Percentiles rank a stretch among this genome's conserved stretches.
These are phyloP conservation scores for Exophiala dermatitidis DNA, from an alignment of 2,329 filamentous ascomycete species.

Conservation along the genomic window DNA sequence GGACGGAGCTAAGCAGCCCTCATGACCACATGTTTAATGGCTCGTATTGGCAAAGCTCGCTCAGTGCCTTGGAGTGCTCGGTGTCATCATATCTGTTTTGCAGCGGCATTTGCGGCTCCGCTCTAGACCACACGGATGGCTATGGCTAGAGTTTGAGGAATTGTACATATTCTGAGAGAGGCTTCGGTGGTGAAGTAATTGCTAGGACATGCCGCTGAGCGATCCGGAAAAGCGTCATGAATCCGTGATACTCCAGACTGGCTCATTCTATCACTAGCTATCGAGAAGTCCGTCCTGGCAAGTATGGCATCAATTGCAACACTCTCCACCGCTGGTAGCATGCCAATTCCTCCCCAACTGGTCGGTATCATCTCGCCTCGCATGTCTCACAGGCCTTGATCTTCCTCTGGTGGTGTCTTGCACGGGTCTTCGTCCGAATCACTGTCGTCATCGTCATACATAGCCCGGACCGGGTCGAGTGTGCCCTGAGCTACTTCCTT, in stretches of 20 bases:
- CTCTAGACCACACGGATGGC: no score
- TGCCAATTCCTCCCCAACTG: neutral
- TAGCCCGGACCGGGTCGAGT: constrained; percentile 1
- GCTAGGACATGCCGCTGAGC: no score
- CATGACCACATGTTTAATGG: constrained; percentile 1
- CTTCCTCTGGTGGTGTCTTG: constrained; percentile 7
- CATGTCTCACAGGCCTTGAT: neutral
- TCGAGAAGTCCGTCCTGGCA: no score
- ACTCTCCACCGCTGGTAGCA: no score
- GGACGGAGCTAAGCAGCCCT: constrained; percentile 11
- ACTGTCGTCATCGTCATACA: constrained; percentile 17
- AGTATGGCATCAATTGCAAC: no score
- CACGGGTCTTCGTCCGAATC: constrained; percentile 5
- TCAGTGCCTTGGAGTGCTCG: no score
- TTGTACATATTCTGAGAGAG: constrained; percentile 11
- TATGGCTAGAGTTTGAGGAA: neutral
- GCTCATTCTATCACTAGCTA: neutral
- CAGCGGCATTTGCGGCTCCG: no score
- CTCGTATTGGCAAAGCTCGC: no score
- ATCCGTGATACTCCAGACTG: neutral
- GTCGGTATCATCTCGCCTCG: neutral
- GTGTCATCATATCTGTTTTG: no score
- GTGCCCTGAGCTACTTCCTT: constrained; percentile 5
- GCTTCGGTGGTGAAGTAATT: constrained; percentile 1
- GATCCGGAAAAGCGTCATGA: neutral